phyloP scores from a whole-genome alignment of 2,329 filamentous ascomycete species.

The Pestalotiopsis sp. region DNA sequence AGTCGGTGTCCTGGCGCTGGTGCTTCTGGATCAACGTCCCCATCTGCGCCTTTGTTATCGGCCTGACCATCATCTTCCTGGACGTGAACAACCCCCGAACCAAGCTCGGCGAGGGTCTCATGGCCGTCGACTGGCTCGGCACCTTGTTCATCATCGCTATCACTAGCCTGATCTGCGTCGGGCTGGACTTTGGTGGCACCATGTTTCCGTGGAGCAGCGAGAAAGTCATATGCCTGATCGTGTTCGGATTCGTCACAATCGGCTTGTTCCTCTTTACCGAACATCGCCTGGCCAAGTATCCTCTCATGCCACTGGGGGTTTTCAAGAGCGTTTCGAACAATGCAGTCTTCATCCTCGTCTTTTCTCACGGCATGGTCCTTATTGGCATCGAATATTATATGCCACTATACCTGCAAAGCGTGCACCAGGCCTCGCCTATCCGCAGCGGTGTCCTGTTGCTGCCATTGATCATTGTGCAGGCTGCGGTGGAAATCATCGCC shows the following conservation, averaged over 20 bases:
- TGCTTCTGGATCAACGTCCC: constrained; percentile 27
- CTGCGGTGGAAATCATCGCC: constrained; percentile 28
- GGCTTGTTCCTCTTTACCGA: constrained; percentile 33
- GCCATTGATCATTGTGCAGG: constrained; percentile 34
- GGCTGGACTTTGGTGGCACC: constrained; percentile 42
- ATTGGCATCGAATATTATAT: constrained; percentile 42
- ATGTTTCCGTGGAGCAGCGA: constrained; percentile 36
- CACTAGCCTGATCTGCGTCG: constrained; percentile 38
- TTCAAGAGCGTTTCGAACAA: constrained; percentile 31
- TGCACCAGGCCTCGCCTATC: constrained; percentile 35
- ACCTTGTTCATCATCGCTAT: constrained; percentile 36
- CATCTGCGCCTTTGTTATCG: constrained; percentile 19
- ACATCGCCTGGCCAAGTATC: constrained; percentile 35
- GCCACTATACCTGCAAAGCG: constrained; percentile 42
- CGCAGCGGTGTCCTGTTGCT: constrained; percentile 31
- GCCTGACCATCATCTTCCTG: constrained; percentile 25
- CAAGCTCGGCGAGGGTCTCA: constrained; percentile 41
- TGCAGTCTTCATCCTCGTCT: constrained; percentile 33
- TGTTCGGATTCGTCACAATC: constrained; percentile 39
- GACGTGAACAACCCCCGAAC: constrained; percentile 46
- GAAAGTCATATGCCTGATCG: constrained; percentile 35
- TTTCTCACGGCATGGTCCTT: constrained; percentile 35
- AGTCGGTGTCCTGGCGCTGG: constrained; percentile 24
- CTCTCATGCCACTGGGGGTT: constrained; percentile 33
- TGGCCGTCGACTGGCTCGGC: constrained; percentile 45